Evolutionary conservation across 2,329 filamentous ascomycete species (phyloP).

Genomic region (Epichloe hybrida): DNA sequence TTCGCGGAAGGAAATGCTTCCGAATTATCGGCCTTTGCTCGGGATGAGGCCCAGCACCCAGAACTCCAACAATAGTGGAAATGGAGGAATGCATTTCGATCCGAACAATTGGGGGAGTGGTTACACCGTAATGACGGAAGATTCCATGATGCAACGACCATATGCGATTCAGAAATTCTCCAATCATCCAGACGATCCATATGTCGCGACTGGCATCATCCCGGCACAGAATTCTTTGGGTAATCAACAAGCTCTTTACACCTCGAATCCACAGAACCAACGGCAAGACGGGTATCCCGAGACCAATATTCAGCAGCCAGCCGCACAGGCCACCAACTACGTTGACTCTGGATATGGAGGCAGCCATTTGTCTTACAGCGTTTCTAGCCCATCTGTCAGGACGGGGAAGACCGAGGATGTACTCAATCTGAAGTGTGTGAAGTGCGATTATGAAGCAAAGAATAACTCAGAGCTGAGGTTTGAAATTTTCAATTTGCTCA

Average conservation of each 20-base stretch:
- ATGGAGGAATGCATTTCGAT: neutral
- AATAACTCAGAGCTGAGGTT: conserved; percentile 7
- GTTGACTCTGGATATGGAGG: conserved; percentile 36
- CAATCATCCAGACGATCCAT: conserved; percentile 1
- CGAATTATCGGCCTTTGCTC: neutral
- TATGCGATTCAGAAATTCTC: conserved; percentile 2
- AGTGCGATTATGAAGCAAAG: conserved; percentile 1
- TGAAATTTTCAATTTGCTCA: neutral
- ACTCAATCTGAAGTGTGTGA: neutral
- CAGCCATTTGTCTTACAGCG: conserved; percentile 25
- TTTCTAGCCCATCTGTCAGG: conserved; percentile 29
- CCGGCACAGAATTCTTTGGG: neutral
- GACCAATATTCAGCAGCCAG: conserved; percentile 18
- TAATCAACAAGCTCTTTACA: neutral
- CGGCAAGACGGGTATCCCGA: neutral
- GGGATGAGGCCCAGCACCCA: neutral
- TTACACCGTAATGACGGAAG: neutral
- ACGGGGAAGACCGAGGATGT: conserved; percentile 13
- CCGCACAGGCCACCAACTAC: conserved; percentile 5
- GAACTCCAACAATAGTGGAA: neutral
- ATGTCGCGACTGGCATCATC: neutral
- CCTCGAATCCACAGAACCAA: neutral
- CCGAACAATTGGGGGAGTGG: neutral
- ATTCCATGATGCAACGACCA: neutral
- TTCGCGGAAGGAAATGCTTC: neutral